Evolutionary conservation across 495 filamentous ascomycete genomes (phyloP).

Genomic region (Daldinia grandis): DNA sequence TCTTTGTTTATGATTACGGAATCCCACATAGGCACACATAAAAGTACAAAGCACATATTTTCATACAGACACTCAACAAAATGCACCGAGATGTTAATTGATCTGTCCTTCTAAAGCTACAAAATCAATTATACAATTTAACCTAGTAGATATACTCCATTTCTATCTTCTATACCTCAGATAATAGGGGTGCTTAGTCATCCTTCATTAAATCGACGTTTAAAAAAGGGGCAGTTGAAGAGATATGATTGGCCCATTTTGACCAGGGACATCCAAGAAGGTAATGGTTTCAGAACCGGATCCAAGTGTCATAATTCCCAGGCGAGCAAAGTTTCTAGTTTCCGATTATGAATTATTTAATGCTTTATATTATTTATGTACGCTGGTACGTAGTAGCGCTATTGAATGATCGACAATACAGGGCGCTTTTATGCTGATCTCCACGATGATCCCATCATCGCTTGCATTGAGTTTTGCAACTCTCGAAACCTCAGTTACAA

Average conservation of each 20-base stretch:
- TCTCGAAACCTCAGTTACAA: constrained; percentile 25
- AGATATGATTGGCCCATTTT: constrained; percentile 17
- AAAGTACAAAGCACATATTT: no score
- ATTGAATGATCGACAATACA: constrained; percentile 26
- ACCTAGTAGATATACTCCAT: not conserved
- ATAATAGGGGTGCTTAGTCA: constrained; percentile 1
- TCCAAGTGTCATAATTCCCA: constrained; percentile 31
- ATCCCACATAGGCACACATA: no score
- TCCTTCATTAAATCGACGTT: not conserved
- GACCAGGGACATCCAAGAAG: not conserved
- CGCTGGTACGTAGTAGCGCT: constrained; percentile 16
- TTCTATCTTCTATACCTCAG: not conserved
- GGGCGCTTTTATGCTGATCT: constrained; percentile 17
- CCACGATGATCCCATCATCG: constrained; percentile 18
- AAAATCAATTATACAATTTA: no score
- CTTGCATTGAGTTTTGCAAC: constrained; percentile 31
- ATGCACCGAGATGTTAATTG: no score
- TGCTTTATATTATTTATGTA: not conserved
- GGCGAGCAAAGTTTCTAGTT: constrained; percentile 28
- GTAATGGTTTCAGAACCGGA: constrained; percentile 15
- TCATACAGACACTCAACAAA: no score
- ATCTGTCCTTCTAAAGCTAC: no score
- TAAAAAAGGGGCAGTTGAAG: constrained; percentile 17
- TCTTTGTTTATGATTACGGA: not conserved
- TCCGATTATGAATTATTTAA: constrained; percentile 8